Evolutionary conservation across 148 eudicot species (phyloP), one percentile per base, ranked within the genome.

Genomic region (Amaranthus hypochondriacus): DNA sequence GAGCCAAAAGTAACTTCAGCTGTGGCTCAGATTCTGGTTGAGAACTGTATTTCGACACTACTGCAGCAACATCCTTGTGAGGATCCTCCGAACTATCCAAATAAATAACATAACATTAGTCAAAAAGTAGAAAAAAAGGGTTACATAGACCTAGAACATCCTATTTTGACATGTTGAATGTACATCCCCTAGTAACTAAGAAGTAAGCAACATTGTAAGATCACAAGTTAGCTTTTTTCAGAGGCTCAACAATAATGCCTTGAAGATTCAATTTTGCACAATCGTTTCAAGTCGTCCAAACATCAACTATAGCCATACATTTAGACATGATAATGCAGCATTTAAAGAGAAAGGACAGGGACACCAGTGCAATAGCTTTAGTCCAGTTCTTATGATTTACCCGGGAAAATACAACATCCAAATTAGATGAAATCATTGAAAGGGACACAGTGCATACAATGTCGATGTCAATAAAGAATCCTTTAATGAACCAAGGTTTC

Each of bases 71-170:
- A 9, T 87, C 90, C 73, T 85, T 81, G 73, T 84, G 81, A 68
- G 93, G 87, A 76, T 89, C 92, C 76, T 85, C 86, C 52, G 94
- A 90, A 82, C 98, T 93, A 81, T 73, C 55, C 42, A 8, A 48
- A n/a, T 8, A 28, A 52, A 50, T 42, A 70, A 3, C 8, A 8
- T 13, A 21, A 67, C 28, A 28, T 28, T 28, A 28, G 39, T 28
- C 39, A 28, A 28, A 28, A 28, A 28, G 39, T 28, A 28, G 39
- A 28, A 28, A 28, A 28, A 28, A 28, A 28, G 2, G 39, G 39
- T 28, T 28, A 28, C 39, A 28, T 28, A 28, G 39, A 28, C 39
- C 1, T 28, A 28, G 39, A 28, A 28, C 39, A 28, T 28, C 39
- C 39, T 28, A 28, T 28, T 28, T 28, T 28, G 39, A 28, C 2